Evolutionary conservation across 345 rosid species (phyloP).

Genomic region (Acer saccharum): DNA sequence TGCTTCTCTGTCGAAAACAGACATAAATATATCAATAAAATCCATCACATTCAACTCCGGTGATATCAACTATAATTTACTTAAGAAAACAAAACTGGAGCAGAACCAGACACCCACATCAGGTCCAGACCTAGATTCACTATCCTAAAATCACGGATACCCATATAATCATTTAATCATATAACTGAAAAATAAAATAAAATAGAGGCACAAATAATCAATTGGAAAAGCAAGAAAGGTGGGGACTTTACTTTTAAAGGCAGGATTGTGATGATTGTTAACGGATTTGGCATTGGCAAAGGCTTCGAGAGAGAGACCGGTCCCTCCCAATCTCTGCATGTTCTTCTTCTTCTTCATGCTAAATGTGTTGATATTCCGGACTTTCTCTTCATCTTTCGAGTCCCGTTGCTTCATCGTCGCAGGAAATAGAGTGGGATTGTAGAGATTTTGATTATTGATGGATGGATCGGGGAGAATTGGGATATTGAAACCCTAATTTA

Average conservation of each 20-base stretch:
- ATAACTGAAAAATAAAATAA: no score
- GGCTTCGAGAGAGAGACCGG: constrained; percentile 81
- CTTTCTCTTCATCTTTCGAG: constrained; percentile 5
- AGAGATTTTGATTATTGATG: not conserved
- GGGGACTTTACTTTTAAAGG: constrained; percentile 53
- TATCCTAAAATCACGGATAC: not conserved
- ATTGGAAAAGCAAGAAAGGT: not conserved
- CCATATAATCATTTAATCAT: not conserved
- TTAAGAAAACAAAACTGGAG: not conserved
- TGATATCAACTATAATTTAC: not conserved
- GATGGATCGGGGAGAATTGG: not conserved
- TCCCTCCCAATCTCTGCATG: constrained; percentile 72
- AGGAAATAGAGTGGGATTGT: not conserved
- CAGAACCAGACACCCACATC: not conserved
- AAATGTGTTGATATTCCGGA: constrained; percentile 21
- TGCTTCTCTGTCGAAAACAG: constrained; percentile 54
- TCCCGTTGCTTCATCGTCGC: constrained; percentile 44
- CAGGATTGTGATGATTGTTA: constrained; percentile 57
- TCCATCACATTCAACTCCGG: no score
- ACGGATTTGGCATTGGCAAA: constrained; percentile 69
- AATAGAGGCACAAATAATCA: not conserved
- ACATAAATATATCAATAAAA: no score
- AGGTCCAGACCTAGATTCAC: not conserved
- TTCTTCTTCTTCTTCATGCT: constrained; percentile 46
- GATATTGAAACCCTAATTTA: constrained; percentile 13